These are phyloP conservation scores for Polyrhizophydium stewartii DNA, from an alignment of 371 early-diverging fungal species.

Conservation along the genomic window DNA sequence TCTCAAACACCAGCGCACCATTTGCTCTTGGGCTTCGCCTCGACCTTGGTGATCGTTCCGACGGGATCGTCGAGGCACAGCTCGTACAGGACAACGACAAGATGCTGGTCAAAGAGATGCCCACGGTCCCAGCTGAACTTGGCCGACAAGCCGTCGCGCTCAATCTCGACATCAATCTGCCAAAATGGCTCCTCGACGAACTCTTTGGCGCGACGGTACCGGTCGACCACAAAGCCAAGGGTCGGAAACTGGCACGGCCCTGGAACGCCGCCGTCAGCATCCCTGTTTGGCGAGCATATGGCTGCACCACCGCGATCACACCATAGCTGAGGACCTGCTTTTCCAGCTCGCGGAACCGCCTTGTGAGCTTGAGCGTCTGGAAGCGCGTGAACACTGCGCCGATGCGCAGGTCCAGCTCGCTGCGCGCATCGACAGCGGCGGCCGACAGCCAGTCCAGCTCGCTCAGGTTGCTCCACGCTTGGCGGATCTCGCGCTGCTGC, in stretches of 20 bases:
- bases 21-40: slow-evolving; percentile 66
- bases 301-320: slow-evolving; percentile 13
- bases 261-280: slow-evolving; percentile 19
- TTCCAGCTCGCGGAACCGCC: slow-evolving; percentile 44
- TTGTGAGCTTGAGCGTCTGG: slow-evolving; percentile 74
- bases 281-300: neutral
- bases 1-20: slow-evolving; percentile 68
- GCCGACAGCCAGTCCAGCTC: slow-evolving; percentile 59
- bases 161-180: slow-evolving; percentile 72
- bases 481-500: slow-evolving; percentile 69
- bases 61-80: slow-evolving; percentile 54
- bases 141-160: slow-evolving; percentile 37
- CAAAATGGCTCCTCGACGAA: slow-evolving; percentile 94
- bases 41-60: slow-evolving; percentile 61
- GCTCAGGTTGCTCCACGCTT: slow-evolving; percentile 73
- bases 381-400: slow-evolving; percentile 97
- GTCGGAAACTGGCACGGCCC: slow-evolving; percentile 99
- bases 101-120: slow-evolving; percentile 72
- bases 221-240: slow-evolving; percentile 97
- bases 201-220: slow-evolving; percentile 66
- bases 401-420: slow-evolving; percentile 95
- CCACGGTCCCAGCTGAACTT: slow-evolving; percentile 73
- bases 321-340: slow-evolving; percentile 86
- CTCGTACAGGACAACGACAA: slow-evolving; percentile 69
- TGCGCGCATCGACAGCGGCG: slow-evolving; percentile 88